Conservation (phyloP, 306 rosid genomes). For the Rubus idaeus region DNA sequence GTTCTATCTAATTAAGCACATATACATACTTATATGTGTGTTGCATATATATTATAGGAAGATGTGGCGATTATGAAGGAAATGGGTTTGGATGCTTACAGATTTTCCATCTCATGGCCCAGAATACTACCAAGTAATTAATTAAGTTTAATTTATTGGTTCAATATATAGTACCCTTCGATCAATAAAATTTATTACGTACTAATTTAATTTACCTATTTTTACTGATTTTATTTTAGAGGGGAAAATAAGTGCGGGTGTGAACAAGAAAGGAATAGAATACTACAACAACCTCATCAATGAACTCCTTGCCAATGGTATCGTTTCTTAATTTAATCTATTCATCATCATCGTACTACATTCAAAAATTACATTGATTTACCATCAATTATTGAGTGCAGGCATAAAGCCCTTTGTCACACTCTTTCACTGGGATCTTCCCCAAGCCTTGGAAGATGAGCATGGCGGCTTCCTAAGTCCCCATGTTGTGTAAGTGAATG, state of each 20-base stretch:
- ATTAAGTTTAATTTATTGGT: slow-evolving; percentile 6
- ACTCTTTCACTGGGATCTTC: slow-evolving; percentile 65
- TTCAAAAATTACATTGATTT: too few relatives aligned
- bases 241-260: slow-evolving; percentile 61
- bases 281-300: slow-evolving; percentile 68
- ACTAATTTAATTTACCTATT: neutral
- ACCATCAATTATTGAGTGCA: slow-evolving; percentile 3
- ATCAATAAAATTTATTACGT: neutral
- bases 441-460: slow-evolving; percentile 55
- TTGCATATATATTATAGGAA: slow-evolving; percentile 23
- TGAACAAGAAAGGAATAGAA: slow-evolving; percentile 48
- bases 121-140: slow-evolving; percentile 47
- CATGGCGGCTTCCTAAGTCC: slow-evolving; percentile 50
- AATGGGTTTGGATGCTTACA: slow-evolving; percentile 39
- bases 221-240: slow-evolving; percentile 22
- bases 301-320: slow-evolving; percentile 51
- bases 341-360: neutral
- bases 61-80: slow-evolving; percentile 40
- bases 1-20: neutral
- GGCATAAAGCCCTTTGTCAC: slow-evolving; percentile 54
- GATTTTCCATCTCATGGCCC: slow-evolving; percentile 52
- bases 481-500: slow-evolving; percentile 39
- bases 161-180: neutral
- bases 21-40: neutral
- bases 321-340: neutral